Evolutionary conservation across 345 rosid genomes (phyloP), one percentile per base, ranked within the genome.

Genomic region (Eucalyptus pumila): DNA sequence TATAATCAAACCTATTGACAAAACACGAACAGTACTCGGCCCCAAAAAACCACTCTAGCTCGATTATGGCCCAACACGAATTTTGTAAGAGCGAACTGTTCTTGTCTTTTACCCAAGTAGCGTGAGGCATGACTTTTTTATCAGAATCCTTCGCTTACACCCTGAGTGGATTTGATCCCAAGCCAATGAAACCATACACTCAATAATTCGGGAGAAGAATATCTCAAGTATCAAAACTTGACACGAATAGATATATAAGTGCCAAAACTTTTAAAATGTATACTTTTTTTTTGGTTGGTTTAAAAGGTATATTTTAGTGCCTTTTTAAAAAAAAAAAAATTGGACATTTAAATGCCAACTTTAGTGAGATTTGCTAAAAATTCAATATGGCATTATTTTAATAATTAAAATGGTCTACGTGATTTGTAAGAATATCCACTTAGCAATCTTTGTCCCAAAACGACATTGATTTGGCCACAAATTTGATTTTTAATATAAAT

Each of bases 401-500:
- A 51, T 17, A 51, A 51, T 51, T 51, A 51, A 51, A 51, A 7
- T 17, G 56, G 56, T 52, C 56, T 17, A 17, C 0, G 24, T 52
- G 56, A 52, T 52, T 52, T 52, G 1, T 52, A 3, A 1, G 56
- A 52, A 52, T 17, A 52, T 52, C 2, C 1, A 1, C 56, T 52
- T 1, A 7, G 4, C 24, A 52, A 52, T 52, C 4, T 51, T 51
- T 17, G 9, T 51, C 4, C 9, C 23, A 51, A 51, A 51, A 1
- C 0, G 9, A 51, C 56, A 51, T 51, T 0, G 56, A 1, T 51
- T 17, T 51, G 23, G 2, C 0, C 9, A 0, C 4, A 51, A 51
- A 7, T 51, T 51, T 51, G 56, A 51, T 51, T 51, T 51, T 51
- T 51, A 51, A 51, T 51, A 51, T 51, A 51, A 51, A 51, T 19